These are phyloP conservation scores for Cordyceps sp. DNA, from an alignment of 2,329 filamentous ascomycete genomes.

Conservation along the genomic window DNA sequence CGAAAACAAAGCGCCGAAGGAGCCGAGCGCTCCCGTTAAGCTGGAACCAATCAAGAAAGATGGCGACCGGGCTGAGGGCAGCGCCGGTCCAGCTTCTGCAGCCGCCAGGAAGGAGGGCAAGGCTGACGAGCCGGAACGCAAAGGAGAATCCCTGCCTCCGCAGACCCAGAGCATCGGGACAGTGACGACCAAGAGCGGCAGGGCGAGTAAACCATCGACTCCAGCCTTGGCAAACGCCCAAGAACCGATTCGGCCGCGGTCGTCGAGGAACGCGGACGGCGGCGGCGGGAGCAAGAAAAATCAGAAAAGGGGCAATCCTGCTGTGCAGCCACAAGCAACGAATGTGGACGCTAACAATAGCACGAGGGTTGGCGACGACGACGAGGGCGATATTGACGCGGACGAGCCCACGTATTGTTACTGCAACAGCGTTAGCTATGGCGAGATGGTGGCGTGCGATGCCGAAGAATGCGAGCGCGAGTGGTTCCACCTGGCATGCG, in stretches of 20 bases:
- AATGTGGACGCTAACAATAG: slow-evolving; percentile 23
- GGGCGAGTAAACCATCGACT: slow-evolving; percentile 50
- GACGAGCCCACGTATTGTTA: slow-evolving; percentile 66
- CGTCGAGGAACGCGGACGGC: slow-evolving; percentile 29
- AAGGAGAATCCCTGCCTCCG: slow-evolving; percentile 28
- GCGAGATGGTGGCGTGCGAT: slow-evolving; percentile 74
- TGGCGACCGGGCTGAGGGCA: slow-evolving; percentile 11
- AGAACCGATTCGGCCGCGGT: slow-evolving; percentile 36
- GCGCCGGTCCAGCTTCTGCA: slow-evolving; percentile 10
- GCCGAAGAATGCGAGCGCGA: slow-evolving; percentile 55
- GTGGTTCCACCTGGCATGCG: slow-evolving; percentile 75
- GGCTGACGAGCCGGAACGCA: slow-evolving; percentile 17
- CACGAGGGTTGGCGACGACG: slow-evolving; percentile 20
- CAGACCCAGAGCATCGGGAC: slow-evolving; percentile 21
- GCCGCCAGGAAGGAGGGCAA: slow-evolving; percentile 26
- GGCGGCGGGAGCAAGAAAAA: slow-evolving; percentile 34
- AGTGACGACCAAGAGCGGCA: slow-evolving; percentile 47
- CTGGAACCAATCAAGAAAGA: slow-evolving; percentile 17
- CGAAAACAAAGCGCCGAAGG: slow-evolving; percentile 35
- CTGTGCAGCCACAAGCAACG: slow-evolving; percentile 13
- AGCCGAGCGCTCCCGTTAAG: slow-evolving; percentile 18
- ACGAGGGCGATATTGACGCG: slow-evolving; percentile 44
- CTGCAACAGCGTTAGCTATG: slow-evolving; percentile 65
- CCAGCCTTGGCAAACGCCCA: slow-evolving; percentile 43
- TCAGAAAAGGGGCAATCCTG: slow-evolving; percentile 38